phyloP scores from a whole-genome alignment of 768 basidiomycete genomes.

The Gyrodon lividus region DNA sequence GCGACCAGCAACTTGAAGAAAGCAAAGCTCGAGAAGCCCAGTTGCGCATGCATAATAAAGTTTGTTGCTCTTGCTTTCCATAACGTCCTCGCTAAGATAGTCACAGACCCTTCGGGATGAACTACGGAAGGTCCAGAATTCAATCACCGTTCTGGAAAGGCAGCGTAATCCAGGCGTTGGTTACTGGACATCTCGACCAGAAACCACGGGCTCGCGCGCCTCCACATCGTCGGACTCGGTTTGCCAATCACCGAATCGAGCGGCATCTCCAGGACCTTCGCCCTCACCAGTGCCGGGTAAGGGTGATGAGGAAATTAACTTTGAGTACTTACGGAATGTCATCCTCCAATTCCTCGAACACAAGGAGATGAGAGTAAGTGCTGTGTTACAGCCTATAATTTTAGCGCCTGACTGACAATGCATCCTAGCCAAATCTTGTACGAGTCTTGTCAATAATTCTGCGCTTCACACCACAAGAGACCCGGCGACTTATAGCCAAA shows the following conservation, averaged over 20 bases:
- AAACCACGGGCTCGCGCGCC: conserved; percentile 33
- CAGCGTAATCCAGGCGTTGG: conserved; percentile 94
- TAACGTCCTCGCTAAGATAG: conserved; percentile 6
- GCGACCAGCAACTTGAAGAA: conserved; percentile 76
- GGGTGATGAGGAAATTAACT: conserved; percentile 88
- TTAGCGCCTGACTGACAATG: conserved; percentile 4
- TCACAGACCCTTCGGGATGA: conserved; percentile 86
- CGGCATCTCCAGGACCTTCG: conserved; percentile 36
- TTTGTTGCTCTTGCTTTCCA: conserved; percentile 26
- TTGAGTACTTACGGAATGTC: conserved; percentile 95
- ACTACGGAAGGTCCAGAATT: conserved; percentile 92
- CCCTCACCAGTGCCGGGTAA: conserved; percentile 28
- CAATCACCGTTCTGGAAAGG: conserved; percentile 83
- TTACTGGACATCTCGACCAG: conserved; percentile 70
- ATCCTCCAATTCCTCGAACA: conserved; percentile 97
- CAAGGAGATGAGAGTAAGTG: conserved; percentile 93
- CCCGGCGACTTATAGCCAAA: conserved; percentile 84
- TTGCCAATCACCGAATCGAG: conserved; percentile 34
- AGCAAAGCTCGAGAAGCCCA: conserved; percentile 66
- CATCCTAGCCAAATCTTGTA: conserved; percentile 76
- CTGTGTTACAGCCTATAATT: background rate
- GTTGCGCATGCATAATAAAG: conserved; percentile 77
- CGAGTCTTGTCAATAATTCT: conserved; percentile 90
- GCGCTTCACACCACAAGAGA: conserved; percentile 94
- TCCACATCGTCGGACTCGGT: conserved; percentile 45